Base-by-base conservation (phyloP, 495 filamentous ascomycete species). In the Talaromyces liani region DNA sequence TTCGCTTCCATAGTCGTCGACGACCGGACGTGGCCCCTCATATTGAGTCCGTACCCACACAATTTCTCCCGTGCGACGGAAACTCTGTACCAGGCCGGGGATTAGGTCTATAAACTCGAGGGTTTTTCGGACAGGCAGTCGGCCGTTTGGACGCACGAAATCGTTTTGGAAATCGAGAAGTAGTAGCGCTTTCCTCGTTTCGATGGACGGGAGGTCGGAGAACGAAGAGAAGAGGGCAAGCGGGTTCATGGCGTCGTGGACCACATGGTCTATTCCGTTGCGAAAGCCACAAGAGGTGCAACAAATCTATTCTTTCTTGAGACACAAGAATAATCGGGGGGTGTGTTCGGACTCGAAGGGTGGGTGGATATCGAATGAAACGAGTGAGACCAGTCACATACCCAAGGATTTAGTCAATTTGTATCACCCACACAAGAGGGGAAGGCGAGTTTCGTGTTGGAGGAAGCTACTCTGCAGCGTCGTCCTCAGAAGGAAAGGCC, bases 91-190 rank as follows among this genome's bases (percentile, higher is more conserved):
- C 6, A 98, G 77, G 1, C 80, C 72, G 9, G 86, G 80, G 33
- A 92, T 83, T 2, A 80, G 82, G 25, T 89, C 82, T 22, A 94
- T 71, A 59, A 92, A 90, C 14, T 87, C 85, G 8, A 83, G 75
- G 20, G 85, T 84, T 51, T 85, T 82, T 51, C 78, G 78, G 49
- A 91, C 82, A 39, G 87, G 82, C 36, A 96, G 77, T 47, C 86
- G 85, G 34, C 89, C 91, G 41, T 85, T 82, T 1, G 84, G 73
- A 29, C 85, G 82, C 53, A 96, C 72, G 69, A 97, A 96, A 73
- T 97, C 94, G 71, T 97, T 96, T 66, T 98, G 94, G 24, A 96
- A 82, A 69, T 96, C 93, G 60, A 97, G 78, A 14, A 97, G 72
- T 25, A 98, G 77, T 45, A 98, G 75, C 1, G 92, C 94, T 77